Evolutionary conservation across 1,139 yeast species (phyloP).

Genomic region (Taphrina confusa): DNA sequence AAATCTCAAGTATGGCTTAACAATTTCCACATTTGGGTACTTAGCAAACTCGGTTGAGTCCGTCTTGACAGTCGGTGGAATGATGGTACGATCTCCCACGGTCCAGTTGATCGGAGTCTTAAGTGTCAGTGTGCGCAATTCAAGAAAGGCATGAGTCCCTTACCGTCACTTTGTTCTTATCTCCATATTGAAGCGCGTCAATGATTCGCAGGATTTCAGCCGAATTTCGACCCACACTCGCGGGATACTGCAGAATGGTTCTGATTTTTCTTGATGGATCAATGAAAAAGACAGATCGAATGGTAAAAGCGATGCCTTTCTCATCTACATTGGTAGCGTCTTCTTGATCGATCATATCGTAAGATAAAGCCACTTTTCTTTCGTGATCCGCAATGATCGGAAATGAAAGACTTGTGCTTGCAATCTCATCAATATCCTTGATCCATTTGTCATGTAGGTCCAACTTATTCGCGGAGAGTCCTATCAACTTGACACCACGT

Average conservation of each 20-base stretch:
- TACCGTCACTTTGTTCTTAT: slow-evolving; percentile 67
- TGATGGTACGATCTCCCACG: slow-evolving; percentile 81
- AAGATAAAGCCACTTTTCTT: slow-evolving; percentile 75
- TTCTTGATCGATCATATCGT: slow-evolving; percentile 89
- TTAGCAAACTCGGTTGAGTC: slow-evolving; percentile 58
- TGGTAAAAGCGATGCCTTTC: slow-evolving; percentile 68
- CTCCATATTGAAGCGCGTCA: slow-evolving; percentile 76
- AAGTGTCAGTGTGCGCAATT: neutral
- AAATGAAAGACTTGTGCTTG: slow-evolving; percentile 66
- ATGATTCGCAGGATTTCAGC: slow-evolving; percentile 82
- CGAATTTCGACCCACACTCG: slow-evolving; percentile 88
- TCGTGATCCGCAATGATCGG: slow-evolving; percentile 85
- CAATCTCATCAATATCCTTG: slow-evolving; percentile 79
- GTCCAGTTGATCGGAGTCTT: slow-evolving; percentile 33
- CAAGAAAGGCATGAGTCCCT: slow-evolving; percentile 42
- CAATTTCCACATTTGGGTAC: slow-evolving; percentile 76
- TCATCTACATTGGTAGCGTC: slow-evolving; percentile 74
- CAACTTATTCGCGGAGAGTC: slow-evolving; percentile 77
- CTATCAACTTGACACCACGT: slow-evolving; percentile 80
- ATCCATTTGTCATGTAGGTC: slow-evolving; percentile 80
- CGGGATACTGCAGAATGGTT: slow-evolving; percentile 80
- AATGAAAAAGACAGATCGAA: slow-evolving; percentile 83
- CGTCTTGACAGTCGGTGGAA: slow-evolving; percentile 78
- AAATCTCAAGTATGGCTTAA: slow-evolving; percentile 62
- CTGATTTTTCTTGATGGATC: slow-evolving; percentile 86